Base-by-base conservation (phyloP, 345 rosid genomes). In the Linum usitatissimum region DNA sequence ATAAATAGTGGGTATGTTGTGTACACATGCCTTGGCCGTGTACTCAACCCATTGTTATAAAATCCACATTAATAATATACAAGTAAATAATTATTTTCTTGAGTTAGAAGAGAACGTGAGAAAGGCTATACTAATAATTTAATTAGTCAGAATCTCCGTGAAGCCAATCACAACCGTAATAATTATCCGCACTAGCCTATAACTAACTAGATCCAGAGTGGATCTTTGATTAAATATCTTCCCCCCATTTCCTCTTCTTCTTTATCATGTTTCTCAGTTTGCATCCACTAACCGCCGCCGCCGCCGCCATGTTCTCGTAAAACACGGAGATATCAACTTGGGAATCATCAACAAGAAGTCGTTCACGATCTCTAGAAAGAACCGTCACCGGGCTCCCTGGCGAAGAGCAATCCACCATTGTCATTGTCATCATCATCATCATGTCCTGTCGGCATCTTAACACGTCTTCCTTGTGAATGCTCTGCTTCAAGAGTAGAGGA, bases 331-430 rank as follows among this genome's bases (percentile, higher is more conserved):
- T 75, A 67, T 76, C 77, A 30, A 66, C 73, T 1, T 60, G 75
- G 34, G 63, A 42, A 66, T 79, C 78, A 28, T 70, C 48, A 9
- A 59, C 62, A 10, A 57, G 66, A 6, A 59, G 39, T 9, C 60
- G 68, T 5, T 59, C 68, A 23, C 68, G 21, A 55, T 71, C 81
- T 34, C 60, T 55, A 56, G 63, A 53, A 64, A 86, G 34, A 2
- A 86, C 88, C 0, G 85, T 86, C 64, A 78, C 81, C 0, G 88
- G 91, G 72, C 91, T 86, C 18, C 79, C 71, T 61, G 84, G 81
- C 67, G 73, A 36, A 70, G 31, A 60, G 4, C 66, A 73, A 2
- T 76, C 57, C 4, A 23, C 28, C 28, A 23, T 23, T 23, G 28
- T 23, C 28, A 2, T 23, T 2, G 2, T 23, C 28, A 23, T 23